Evolutionary conservation across 2,329 filamentous ascomycete genomes (phyloP).

Genomic region (Leptographium radiaticola): DNA sequence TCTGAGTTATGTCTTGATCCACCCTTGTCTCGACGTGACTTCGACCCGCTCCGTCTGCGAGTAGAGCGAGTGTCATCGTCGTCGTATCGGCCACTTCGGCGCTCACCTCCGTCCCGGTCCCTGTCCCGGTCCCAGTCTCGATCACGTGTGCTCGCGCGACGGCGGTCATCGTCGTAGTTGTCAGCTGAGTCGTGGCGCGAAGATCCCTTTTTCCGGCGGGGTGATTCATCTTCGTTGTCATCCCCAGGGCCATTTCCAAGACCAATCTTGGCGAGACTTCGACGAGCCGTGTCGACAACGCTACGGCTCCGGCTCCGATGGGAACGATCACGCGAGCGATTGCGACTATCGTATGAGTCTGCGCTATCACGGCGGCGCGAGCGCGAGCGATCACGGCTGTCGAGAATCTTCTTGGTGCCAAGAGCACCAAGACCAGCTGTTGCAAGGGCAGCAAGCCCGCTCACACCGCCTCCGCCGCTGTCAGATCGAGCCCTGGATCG

Average conservation of each 20-base stretch:
- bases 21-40: conserved; percentile 19
- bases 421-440: conserved; percentile 49
- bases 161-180: conserved; percentile 26
- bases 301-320: conserved; percentile 48
- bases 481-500: conserved; percentile 50
- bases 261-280: conserved; percentile 48
- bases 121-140: conserved; percentile 23
- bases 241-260: conserved; percentile 36
- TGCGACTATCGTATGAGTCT: conserved; percentile 32
- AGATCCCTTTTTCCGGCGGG: conserved; percentile 15
- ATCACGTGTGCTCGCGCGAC: conserved; percentile 23
- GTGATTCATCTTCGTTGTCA: conserved; percentile 19
- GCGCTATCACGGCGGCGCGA: conserved; percentile 42
- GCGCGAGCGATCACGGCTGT: conserved; percentile 30
- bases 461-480: conserved; percentile 23
- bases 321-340: conserved; percentile 25
- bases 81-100: conserved; percentile 26
- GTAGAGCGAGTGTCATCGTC: conserved; percentile 31
- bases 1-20: conserved; percentile 35
- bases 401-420: conserved; percentile 46
- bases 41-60: conserved; percentile 22
- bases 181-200: conserved; percentile 22
- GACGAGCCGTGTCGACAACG: conserved; percentile 49
- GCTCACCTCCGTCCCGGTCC: conserved; percentile 17
- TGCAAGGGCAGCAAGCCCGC: conserved; percentile 48